Evolutionary conservation across 2,329 filamentous ascomycete genomes (phyloP), one percentile per base, ranked within the genome.

Genomic region (Lasiodiplodia gonubiensis): DNA sequence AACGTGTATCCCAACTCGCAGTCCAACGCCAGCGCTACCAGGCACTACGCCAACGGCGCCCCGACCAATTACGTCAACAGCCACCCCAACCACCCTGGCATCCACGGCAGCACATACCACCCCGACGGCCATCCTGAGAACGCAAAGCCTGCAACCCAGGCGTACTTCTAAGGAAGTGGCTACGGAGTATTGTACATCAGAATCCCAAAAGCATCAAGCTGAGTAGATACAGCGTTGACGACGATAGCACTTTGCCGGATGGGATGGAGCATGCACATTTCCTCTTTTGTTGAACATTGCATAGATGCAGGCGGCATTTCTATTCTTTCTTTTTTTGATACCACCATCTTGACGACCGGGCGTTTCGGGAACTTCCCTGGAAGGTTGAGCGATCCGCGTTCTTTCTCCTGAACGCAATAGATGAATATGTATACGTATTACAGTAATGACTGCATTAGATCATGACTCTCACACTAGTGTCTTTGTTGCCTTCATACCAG

Each of bases 121-220:
- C 63, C 67, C 21, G 67, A 68, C 55, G 67, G 67, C 30, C 63
- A 61, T n/a, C 60, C 59, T 14, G 55, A 68, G 39, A 23, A 42
- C 10, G 14, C 7, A 2, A 55, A 68, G 30, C 67, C 60, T 21
- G 48, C 18, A 8, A 37, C 18, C 42, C 35, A 25, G 59, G 59
- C 27, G 30, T 27, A 63, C 11, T 63, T 63, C 21, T 63, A 51
- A 51, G 21, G 5, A n/a, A 6, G n/a, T 35, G 4, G 7, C 35
- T 37, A 18, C 21, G 11, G 2, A 27, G 6, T 4, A 27, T n/a
- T 55, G n/a, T 39, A 55, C 54, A 59, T 27, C 39, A 11, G 8
- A 46, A n/a, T 21, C 12, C 16, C 21, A 4, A 46, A 27, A 18
- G 33, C n/a, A 60, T n/a, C 55, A 33, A 30, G 35, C 25, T n/a